Conservation (phyloP, 208 protist species). For the Leishmania mexicana region DNA sequence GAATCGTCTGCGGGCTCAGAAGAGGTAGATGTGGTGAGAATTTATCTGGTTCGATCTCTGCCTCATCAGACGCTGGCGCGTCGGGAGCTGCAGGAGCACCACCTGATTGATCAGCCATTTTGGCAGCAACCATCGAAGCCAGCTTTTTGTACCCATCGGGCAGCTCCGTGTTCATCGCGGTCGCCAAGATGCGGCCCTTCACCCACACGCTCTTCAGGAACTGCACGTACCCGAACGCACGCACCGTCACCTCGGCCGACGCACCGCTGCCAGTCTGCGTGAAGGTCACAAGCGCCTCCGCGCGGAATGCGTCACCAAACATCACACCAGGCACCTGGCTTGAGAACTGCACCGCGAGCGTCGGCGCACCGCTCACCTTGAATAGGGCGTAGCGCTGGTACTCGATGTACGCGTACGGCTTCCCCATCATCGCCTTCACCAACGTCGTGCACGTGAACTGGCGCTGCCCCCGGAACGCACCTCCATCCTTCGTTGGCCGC, state of each 20-base stretch:
- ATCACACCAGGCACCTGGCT: slow-evolving; percentile 60
- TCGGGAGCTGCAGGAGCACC: not conserved
- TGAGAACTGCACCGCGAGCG: slow-evolving; percentile 65
- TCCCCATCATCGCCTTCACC: slow-evolving; percentile 58
- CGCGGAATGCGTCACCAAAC: slow-evolving; percentile 66
- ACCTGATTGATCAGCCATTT: slow-evolving; percentile 16
- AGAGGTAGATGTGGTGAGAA: not conserved
- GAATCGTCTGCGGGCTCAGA: slow-evolving; percentile 27
- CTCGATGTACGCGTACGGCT: slow-evolving; percentile 55
- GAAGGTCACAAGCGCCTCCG: slow-evolving; percentile 49
- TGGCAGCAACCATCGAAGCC: slow-evolving; percentile 37
- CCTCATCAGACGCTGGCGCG: not conserved
- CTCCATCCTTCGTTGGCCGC: slow-evolving; percentile 39
- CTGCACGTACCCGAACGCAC: slow-evolving; percentile 50
- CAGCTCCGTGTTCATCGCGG: slow-evolving; percentile 48
- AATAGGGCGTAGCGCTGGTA: slow-evolving; percentile 69
- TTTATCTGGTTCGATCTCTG: not conserved
- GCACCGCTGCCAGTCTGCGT: slow-evolving; percentile 37
- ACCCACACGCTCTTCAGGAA: slow-evolving; percentile 62
- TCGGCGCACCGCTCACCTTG: slow-evolving; percentile 51
- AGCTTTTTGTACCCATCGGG: slow-evolving; percentile 54
- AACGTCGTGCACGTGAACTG: slow-evolving; percentile 56
- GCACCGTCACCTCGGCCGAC: slow-evolving; percentile 28
- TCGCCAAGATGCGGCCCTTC: slow-evolving; percentile 44
- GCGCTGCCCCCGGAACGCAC: slow-evolving; percentile 54